Base-by-base conservation (phyloP, 129 eudicot species). In the Heracleum sosnowskyi region DNA sequence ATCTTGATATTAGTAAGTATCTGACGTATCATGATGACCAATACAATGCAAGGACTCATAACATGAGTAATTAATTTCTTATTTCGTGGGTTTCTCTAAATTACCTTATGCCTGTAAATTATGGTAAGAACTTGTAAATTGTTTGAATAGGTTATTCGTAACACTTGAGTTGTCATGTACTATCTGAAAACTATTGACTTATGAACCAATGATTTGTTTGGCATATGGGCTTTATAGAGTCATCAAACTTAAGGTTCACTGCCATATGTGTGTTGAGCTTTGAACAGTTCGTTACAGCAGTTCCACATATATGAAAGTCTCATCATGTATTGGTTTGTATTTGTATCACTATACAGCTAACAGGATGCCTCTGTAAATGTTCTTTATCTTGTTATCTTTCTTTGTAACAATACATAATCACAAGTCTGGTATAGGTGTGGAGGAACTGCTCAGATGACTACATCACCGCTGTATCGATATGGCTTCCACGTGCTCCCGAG, bases 401-500 rank as follows among this genome's bases (percentile, higher is more conserved):
- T 15, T 26, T 26, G 28, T 17, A 29, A 57, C n/a, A 28, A 66
- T 15, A 34, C 16, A 36, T 62, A 74, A 69, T 72, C 31, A 6
- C 12, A 11, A 9, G 51, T 73, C 49, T 17, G 75, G 29, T 77
- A 66, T 85, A 94, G 98, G 98, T 95, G 11, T 95, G 99, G 99
- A 95, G 99, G 84, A 95, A 95, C 79, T 95, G 99, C 79, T 51
- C 79, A 7, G 99, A 95, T 62, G 99, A 95, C 80, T 95, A 90
- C 75, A 71, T 69, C 17, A 88, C 79, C 31, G 88, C 92, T 0
- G 88, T 90, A 69, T 90, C 99, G 11, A 95, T 95, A 31, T 95
- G 99, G 99, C 87, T 87, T 63, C 96, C 97, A 13, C 99, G 99
- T 42, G 83, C 99, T 13, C 97, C 99, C 4, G 94, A 90, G 62